A percentile compares a stretch with the other conserved stretches of the same genome.
These are phyloP conservation scores for Paralagenidium karlingii DNA, from an alignment of 352 stramenopile species.

Conservation along the genomic window DNA sequence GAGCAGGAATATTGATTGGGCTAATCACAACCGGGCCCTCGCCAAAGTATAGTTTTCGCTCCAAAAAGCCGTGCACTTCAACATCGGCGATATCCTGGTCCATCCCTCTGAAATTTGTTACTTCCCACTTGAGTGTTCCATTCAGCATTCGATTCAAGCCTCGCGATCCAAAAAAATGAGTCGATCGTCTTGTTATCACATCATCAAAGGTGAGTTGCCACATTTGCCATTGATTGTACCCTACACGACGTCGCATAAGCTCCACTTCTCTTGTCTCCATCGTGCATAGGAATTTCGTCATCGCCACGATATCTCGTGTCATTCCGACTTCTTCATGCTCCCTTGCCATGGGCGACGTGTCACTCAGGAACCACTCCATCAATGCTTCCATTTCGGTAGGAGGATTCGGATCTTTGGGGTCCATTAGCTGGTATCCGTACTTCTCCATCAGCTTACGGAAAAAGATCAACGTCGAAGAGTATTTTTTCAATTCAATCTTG, in stretches of 20 bases:
- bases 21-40: conserved; percentile 76
- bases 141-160: conserved; percentile 53
- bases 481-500: conserved; percentile 82
- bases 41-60: conserved; percentile 81
- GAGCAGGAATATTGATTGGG: conserved; percentile 41
- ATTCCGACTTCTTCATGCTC: conserved; percentile 74
- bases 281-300: conserved; percentile 81
- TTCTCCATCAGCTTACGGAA: conserved; percentile 77
- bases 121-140: conserved; percentile 68
- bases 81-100: conserved; percentile 85
- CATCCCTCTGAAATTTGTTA: conserved; percentile 75
- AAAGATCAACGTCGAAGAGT: conserved; percentile 80
- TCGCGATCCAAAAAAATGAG: conserved; percentile 70
- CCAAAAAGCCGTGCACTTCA: conserved; percentile 79
- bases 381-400: conserved; percentile 85
- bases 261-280: conserved; percentile 88
- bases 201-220: conserved; percentile 87
- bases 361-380: conserved; percentile 82
- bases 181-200: conserved; percentile 42
- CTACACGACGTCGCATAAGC: conserved; percentile 67
- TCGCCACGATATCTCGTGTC: conserved; percentile 64
- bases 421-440: conserved; percentile 77
- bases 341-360: conserved; percentile 58
- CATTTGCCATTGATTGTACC: conserved; percentile 71
- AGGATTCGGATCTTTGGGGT: conserved; percentile 59